Percentiles rank a stretch among this genome's conserved stretches.
Evolutionary conservation across 2,329 filamentous ascomycete species (phyloP).

Genomic region (Aureobasidium pullulans): DNA sequence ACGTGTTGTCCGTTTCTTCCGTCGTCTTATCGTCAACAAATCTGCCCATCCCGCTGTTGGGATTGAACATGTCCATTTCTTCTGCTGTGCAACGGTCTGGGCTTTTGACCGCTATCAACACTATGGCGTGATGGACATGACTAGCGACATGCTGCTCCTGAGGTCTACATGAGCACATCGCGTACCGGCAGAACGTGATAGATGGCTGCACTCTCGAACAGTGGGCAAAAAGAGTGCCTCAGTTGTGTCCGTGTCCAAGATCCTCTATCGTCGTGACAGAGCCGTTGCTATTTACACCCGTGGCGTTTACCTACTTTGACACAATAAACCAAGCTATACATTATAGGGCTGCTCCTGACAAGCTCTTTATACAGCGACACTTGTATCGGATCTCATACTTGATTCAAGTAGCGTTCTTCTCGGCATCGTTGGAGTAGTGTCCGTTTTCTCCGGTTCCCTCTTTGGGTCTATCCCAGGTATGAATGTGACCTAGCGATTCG

Average conservation of each 20-base stretch:
- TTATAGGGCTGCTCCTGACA: not conserved
- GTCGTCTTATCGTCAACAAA: slow-evolving; percentile 5
- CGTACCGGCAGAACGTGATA: not conserved
- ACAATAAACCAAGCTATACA: not conserved
- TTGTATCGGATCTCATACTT: not conserved
- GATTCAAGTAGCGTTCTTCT: not conserved
- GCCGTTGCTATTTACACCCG: not conserved
- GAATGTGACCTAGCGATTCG: slow-evolving; percentile 55
- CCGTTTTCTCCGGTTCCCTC: slow-evolving; percentile 30
- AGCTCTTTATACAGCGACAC: not conserved
- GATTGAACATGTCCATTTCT: not conserved
- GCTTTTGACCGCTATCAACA: not conserved
- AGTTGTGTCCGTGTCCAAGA: too few species aligned
- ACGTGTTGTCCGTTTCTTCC: not conserved
- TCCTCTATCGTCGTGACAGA: too few species aligned
- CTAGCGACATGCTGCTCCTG: not conserved
- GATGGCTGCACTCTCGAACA: too few species aligned
- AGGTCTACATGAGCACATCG: not conserved
- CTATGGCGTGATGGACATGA: slow-evolving; percentile 1
- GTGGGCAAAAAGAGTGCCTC: too few species aligned
- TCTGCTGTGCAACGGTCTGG: slow-evolving; percentile 1
- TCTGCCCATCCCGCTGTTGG: not conserved
- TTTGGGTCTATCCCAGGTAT: slow-evolving; percentile 64
- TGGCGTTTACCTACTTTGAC: not conserved
- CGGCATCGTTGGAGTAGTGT: slow-evolving; percentile 1